Evolutionary conservation across 441 rosid species (phyloP), one percentile per base, ranked within the genome.

Genomic region (Populus tomentosa): DNA sequence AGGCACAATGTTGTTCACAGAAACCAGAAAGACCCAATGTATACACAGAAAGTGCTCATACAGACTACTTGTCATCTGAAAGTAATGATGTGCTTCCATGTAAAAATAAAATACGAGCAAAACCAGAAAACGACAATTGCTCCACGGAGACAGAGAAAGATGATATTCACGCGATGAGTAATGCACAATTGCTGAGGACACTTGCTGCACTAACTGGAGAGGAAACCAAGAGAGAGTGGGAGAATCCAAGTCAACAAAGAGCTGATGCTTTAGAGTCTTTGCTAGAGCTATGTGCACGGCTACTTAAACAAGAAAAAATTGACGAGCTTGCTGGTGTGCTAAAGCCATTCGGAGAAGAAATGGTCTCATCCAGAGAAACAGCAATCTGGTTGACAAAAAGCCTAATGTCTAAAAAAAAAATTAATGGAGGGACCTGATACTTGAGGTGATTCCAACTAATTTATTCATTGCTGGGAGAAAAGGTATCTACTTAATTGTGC

Each of bases 301-400:
- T 95, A 42, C 94, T 95, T 65, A 92, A 89, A 87, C 94, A 94
- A 74, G 97, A 94, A 63, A 94, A 90, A 78, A 80, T 87, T 21
- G 92, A 94, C 20, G 99, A 95, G 74, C 97, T 95, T 62, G 77
- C 93, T 10, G 97, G 98, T 63, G 90, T 95, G 77, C 88, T 94
- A 42, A 88, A 88, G 73, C 98, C 99, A 32, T 95, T 95, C 33
- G 98, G 98, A 4, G 98, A 90, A 82, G 99, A 95, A 79, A 82
- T 83, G 20, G 97, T 92, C 6, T 95, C 99, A 1, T 95, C 99
- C 0, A 92, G 98, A 77, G 99, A 95, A 82, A 95, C 99, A 28
- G 99, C 99, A 46, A 95, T 95, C 75, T 95, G 95, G 97, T 86
- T 95, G 78, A 93, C 97, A n/a, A 93, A 91, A 85, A 90, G 93